Evolutionary conservation across 768 basidiomycete species (phyloP).

Genomic region (Podaxis sp.): DNA sequence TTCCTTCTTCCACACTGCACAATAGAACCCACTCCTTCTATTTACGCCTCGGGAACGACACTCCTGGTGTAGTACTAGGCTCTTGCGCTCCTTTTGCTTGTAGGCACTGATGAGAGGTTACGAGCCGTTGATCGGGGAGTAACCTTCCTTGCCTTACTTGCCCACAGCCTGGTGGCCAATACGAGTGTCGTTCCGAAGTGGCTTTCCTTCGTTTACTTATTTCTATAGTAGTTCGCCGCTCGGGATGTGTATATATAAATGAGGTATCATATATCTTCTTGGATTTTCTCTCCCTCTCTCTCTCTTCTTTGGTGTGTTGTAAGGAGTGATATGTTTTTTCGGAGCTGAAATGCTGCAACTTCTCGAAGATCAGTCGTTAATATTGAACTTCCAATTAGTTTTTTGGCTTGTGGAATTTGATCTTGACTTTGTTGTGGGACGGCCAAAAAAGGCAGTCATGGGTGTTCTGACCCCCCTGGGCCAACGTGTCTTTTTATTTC

Average conservation of each 20-base stretch:
- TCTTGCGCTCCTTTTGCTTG: no score
- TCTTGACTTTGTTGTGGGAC: no score
- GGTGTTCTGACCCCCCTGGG: neutral
- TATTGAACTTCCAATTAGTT: neutral
- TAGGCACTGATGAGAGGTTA: neutral
- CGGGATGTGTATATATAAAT: conserved; percentile 2
- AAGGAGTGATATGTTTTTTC: no score
- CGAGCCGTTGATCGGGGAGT: conserved; percentile 12
- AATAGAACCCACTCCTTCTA: neutral
- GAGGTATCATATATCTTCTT: conserved; percentile 1
- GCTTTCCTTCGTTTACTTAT: neutral
- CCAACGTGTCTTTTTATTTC: neutral
- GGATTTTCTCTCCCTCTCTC: no score
- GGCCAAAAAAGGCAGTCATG: neutral
- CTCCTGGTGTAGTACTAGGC: no score
- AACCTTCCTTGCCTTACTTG: neutral
- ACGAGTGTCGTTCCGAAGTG: neutral
- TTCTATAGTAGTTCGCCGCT: neutral
- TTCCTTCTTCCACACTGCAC: neutral
- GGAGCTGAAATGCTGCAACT: neutral
- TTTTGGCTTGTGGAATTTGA: neutral
- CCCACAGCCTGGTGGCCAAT: neutral
- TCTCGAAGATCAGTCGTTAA: neutral
- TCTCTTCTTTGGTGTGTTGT: no score
- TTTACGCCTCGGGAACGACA: neutral